A percentile compares a stretch with the other conserved stretches of the same genome.
phyloP scores from a whole-genome alignment of 2,329 filamentous ascomycete genomes.

The Ascochyta viciae-villosae region DNA sequence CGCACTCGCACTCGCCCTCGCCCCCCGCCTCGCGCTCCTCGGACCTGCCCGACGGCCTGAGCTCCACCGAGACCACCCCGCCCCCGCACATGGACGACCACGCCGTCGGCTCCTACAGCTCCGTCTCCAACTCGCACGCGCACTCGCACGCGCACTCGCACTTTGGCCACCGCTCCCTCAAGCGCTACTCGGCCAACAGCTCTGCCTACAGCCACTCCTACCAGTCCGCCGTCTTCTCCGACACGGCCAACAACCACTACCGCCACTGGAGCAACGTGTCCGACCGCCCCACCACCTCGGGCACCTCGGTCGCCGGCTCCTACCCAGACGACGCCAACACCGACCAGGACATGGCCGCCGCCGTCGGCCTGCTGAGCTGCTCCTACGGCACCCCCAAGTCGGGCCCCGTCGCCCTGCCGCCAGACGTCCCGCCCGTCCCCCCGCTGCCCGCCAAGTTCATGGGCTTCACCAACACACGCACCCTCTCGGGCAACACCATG shows the following conservation, averaged over 20 bases:
- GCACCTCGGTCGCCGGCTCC: conserved; percentile 64
- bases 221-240: conserved; percentile 72
- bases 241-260: conserved; percentile 64
- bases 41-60: conserved; percentile 75
- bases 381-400: conserved; percentile 84
- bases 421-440: conserved; percentile 85
- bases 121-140: conserved; percentile 29
- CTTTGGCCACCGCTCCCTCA: conserved; percentile 45
- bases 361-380: conserved; percentile 88
- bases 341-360: conserved; percentile 86
- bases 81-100: conserved; percentile 77
- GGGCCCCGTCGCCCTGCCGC: conserved; percentile 66
- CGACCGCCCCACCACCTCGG: conserved; percentile 79
- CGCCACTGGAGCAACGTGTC: conserved; percentile 73
- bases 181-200: conserved; percentile 58
- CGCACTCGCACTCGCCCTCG: conserved; percentile 81
- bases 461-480: conserved; percentile 60
- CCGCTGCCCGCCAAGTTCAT: conserved; percentile 83
- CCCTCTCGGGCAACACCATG: conserved; percentile 65
- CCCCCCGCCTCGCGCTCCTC: conserved; percentile 83
- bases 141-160: conserved; percentile 41
- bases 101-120: conserved; percentile 55
- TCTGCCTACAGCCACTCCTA: conserved; percentile 75
- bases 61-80: conserved; percentile 91
- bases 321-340: conserved; percentile 71